These are phyloP conservation scores for Mycena galopus DNA, from an alignment of 768 basidiomycete genomes.

Conservation along the genomic window DNA sequence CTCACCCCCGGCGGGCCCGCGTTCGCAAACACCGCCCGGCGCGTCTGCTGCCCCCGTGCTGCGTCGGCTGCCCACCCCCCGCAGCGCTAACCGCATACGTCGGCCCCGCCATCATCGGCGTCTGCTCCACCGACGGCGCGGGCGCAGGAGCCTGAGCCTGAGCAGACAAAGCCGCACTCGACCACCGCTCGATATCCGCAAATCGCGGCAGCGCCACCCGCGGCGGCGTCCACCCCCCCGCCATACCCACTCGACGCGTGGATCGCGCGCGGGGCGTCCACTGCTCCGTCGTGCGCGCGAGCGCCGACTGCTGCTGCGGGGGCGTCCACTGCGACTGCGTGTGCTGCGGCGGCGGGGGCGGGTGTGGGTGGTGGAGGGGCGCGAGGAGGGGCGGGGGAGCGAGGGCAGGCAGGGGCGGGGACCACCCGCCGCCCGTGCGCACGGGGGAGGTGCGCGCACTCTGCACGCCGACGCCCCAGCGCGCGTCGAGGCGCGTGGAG, in stretches of 20 bases:
- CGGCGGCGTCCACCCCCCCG: conserved; percentile 31
- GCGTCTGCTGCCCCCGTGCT: conserved; percentile 59
- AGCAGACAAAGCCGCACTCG: neutral
- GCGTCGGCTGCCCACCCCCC: conserved; percentile 28
- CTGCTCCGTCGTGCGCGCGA: neutral
- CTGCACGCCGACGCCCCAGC: conserved; percentile 38
- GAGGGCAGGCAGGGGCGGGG: neutral
- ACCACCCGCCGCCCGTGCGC: conserved; percentile 5
- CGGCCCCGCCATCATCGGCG: conserved; percentile 7
- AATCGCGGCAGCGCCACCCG: conserved; percentile 34
- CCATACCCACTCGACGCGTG: too few species aligned
- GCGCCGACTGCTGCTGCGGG: neutral
- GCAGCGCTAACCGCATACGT: conserved; percentile 12
- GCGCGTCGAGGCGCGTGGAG: neutral
- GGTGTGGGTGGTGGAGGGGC: too few species aligned
- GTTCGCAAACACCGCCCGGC: conserved; percentile 82
- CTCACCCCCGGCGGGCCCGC: conserved; percentile 88
- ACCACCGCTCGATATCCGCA: conserved; percentile 34
- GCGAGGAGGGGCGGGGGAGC: neutral
- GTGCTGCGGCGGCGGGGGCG: neutral
- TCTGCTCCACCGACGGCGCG: too few species aligned
- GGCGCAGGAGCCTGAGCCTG: conserved; percentile 28
- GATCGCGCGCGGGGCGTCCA: too few species aligned
- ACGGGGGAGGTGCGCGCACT: conserved; percentile 36
- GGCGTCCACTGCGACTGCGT: neutral